Conservation (phyloP, 805 yeast species). For the Sugiyamaella americana region DNA sequence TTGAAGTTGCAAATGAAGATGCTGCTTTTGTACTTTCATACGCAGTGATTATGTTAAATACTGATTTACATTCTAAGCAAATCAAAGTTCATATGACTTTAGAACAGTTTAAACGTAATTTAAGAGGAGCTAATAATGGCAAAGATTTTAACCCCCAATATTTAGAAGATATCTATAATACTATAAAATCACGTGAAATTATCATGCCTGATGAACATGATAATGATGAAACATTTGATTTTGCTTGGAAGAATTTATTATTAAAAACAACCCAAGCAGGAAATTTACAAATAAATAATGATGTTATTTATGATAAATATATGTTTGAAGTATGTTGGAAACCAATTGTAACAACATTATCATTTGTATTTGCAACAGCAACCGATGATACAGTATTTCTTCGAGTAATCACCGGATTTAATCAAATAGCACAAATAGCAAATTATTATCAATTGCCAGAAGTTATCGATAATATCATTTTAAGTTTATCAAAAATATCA, state of each 20-base stretch:
- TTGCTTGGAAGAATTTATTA: slow-evolving; percentile 41
- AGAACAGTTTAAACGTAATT: slow-evolving; percentile 71
- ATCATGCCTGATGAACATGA: slow-evolving; percentile 98
- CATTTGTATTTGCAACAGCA: slow-evolving; percentile 79
- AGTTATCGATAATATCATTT: slow-evolving; percentile 61
- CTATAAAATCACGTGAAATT: slow-evolving; percentile 80
- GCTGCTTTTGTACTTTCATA: slow-evolving; percentile 85
- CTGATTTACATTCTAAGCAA: slow-evolving; percentile 89
- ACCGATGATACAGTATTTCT: slow-evolving; percentile 84
- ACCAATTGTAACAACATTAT: slow-evolving; percentile 62
- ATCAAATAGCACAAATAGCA: slow-evolving; percentile 76
- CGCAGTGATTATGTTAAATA: slow-evolving; percentile 89
- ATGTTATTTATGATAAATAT: slow-evolving; percentile 51
- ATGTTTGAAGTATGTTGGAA: slow-evolving; percentile 61
- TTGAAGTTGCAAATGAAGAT: slow-evolving; percentile 63
- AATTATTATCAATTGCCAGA: slow-evolving; percentile 50
- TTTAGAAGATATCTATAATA: slow-evolving; percentile 67
- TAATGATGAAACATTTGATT: slow-evolving; percentile 88
- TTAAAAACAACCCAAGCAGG: slow-evolving; percentile 25
- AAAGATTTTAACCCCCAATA: slow-evolving; percentile 84
- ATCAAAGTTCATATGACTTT: slow-evolving; percentile 87
- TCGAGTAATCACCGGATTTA: slow-evolving; percentile 80
- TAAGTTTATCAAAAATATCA: slow-evolving; percentile 61
- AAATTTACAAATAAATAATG: slow-evolving; percentile 2
- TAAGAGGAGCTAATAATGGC: slow-evolving; percentile 68